Conservation (phyloP, 1,284 basidiomycete species). For the Cutaneotrichosporon arboriforme region DNA sequence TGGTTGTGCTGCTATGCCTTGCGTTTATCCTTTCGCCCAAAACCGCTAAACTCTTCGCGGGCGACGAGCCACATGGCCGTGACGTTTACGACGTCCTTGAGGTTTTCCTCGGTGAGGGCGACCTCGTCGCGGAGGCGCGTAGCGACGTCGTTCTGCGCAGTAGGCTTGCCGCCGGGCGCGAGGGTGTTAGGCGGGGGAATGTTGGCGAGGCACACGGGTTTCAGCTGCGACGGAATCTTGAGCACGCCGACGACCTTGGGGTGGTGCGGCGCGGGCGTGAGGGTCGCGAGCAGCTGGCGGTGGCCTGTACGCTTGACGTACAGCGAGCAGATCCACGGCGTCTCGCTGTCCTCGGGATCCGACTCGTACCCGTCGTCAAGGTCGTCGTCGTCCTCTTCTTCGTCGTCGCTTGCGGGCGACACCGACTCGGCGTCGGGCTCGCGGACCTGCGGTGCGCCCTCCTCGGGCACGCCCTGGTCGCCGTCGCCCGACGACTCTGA, state of each 20-base stretch:
- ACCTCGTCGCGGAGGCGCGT: constrained; percentile 49
- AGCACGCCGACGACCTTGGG: constrained; percentile 89
- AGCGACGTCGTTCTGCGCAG: constrained; percentile 10
- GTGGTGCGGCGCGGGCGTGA: constrained; percentile 90
- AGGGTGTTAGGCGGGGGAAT: not conserved
- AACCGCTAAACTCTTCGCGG: constrained; percentile 82
- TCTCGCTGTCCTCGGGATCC: constrained; percentile 92
- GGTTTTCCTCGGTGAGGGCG: constrained; percentile 76
- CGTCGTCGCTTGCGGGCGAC: constrained; percentile 5
- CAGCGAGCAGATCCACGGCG: constrained; percentile 77
- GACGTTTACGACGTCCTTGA: constrained; percentile 85
- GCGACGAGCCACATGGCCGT: constrained; percentile 90
- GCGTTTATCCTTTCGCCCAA: constrained; percentile 61
- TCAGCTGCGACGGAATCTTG: constrained; percentile 78
- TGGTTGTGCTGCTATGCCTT: not conserved
- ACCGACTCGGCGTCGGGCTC: not conserved
- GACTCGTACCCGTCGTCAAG: constrained; percentile 54
- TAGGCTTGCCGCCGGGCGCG: not conserved
- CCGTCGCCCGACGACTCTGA: not conserved
- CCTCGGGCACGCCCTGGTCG: not conserved
- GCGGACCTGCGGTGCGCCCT: constrained; percentile 4
- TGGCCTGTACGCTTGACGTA: constrained; percentile 42
- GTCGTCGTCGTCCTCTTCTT: constrained; percentile 17
- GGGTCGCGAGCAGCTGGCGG: constrained; percentile 55
- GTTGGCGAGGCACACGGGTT: constrained; percentile 55